Percentiles rank a stretch among this genome's conserved stretches.
Conservation (phyloP, 2,329 filamentous ascomycete species). For the Nemania sp. region DNA sequence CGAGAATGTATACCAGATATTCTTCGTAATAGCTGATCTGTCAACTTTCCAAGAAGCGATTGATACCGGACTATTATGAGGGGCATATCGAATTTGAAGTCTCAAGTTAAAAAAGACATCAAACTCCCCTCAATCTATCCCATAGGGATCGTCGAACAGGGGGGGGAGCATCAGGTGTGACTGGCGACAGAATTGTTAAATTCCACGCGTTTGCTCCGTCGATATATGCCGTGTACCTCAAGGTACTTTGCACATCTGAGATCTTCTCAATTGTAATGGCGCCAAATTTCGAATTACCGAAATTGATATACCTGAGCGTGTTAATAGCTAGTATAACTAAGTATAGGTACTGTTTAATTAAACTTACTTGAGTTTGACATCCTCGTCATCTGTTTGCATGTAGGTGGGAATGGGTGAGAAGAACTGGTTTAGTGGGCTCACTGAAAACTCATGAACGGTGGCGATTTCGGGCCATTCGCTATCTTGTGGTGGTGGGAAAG, state of each 20-base stretch:
- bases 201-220: conserved; percentile 86
- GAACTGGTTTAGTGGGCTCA: conserved; percentile 92
- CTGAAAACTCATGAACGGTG: conserved; percentile 89
- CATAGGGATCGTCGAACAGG: conserved; percentile 58
- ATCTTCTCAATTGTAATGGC: conserved; percentile 81
- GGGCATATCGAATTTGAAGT: not conserved
- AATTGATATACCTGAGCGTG: conserved; percentile 74
- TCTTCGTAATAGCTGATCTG: conserved; percentile 12
- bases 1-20: not conserved
- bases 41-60: conserved; percentile 23
- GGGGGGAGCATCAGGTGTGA: conserved; percentile 45
- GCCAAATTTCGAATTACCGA: conserved; percentile 91
- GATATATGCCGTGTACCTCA: conserved; percentile 85
- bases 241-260: conserved; percentile 73
- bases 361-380: conserved; percentile 84
- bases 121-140: conserved; percentile 52
- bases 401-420: conserved; percentile 89
- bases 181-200: conserved; percentile 64
- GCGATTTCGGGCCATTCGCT: conserved; percentile 72
- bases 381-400: conserved; percentile 81
- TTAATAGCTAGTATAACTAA: conserved; percentile 38
- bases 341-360: not conserved
- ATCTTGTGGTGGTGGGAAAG: conserved; percentile 72
- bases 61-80: conserved; percentile 4
- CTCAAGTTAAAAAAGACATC: not conserved